Evolutionary conservation across 495 filamentous ascomycete genomes (phyloP).

Genomic region (Aspergillus funiculosus): DNA sequence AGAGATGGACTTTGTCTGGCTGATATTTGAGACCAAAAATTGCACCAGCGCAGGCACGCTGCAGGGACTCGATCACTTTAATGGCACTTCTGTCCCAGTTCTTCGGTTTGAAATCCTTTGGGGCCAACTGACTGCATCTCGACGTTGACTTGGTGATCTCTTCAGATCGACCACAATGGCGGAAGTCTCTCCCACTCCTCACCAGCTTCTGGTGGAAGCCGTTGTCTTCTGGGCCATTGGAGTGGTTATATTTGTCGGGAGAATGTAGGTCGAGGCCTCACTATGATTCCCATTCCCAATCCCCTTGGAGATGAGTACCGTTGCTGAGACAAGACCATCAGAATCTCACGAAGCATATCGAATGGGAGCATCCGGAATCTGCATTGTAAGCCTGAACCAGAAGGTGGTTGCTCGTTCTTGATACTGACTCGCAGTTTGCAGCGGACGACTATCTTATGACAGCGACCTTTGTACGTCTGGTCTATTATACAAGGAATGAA

Average conservation of each 20-base stretch:
- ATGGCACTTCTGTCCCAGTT: too few relatives aligned
- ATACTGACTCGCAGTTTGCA: constrained; percentile 28
- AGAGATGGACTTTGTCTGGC: too few relatives aligned
- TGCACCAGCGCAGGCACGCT: too few relatives aligned
- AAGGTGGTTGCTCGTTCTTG: too few relatives aligned
- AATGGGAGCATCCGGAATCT: constrained; percentile 30
- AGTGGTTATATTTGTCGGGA: constrained; percentile 26
- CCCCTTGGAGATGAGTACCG: too few relatives aligned
- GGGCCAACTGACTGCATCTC: neutral
- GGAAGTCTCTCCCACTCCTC: constrained; percentile 30
- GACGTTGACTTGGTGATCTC: constrained; percentile 3
- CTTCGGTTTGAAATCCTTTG: neutral
- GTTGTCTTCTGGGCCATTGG: constrained; percentile 33
- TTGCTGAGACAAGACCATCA: constrained; percentile 15
- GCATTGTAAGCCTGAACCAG: constrained; percentile 32
- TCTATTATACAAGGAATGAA: neutral
- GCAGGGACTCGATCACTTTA: too few relatives aligned
- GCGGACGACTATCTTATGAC: constrained; percentile 56
- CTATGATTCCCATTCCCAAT: too few relatives aligned
- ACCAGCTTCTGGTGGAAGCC: constrained; percentile 30
- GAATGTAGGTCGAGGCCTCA: constrained; percentile 26
- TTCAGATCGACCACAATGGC: constrained; percentile 22
- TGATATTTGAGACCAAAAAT: too few relatives aligned
- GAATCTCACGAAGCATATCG: constrained; percentile 27
- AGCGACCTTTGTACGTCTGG: constrained; percentile 43